Conservation (phyloP, 148 eudicot genomes). For the Amaranthus palmeri region DNA sequence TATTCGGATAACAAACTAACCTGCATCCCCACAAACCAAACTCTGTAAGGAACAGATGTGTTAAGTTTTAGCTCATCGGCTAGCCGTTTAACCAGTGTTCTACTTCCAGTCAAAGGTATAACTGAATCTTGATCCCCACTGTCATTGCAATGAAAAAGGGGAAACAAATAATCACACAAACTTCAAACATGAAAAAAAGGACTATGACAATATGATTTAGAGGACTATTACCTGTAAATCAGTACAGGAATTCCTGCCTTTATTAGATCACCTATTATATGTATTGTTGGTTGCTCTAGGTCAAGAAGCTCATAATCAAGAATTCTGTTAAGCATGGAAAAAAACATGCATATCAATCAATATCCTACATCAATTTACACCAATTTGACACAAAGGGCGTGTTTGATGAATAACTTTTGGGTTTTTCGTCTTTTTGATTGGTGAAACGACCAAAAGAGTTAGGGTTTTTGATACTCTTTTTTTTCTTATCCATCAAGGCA, state of each 20-base stretch:
- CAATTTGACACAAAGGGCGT: not conserved
- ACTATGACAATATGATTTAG: not conserved
- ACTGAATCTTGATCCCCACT: conserved; percentile 96
- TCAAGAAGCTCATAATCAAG: conserved; percentile 74
- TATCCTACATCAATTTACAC: not conserved
- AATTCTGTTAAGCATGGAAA: conserved; percentile 33
- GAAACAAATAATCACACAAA: not conserved
- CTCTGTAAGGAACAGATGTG: conserved; percentile 66
- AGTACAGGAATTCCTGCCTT: conserved; percentile 71
- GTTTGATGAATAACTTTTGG: no score
- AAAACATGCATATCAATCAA: not conserved
- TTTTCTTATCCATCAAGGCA: no score
- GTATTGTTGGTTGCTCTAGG: conserved; percentile 82
- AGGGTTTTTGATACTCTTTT: no score
- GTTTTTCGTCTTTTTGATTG: no score
- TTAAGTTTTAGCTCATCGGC: conserved; percentile 55
- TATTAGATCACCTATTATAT: conserved; percentile 59
- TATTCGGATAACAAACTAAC: conserved; percentile 23
- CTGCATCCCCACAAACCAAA: conserved; percentile 82
- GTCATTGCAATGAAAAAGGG: not conserved
- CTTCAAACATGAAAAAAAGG: not conserved
- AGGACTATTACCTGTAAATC: conserved; percentile 67
- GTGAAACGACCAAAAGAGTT: no score
- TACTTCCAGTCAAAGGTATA: conserved; percentile 74
- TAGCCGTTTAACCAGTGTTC: conserved; percentile 49